Percentiles rank a stretch among this genome's conserved stretches.
These are phyloP conservation scores for Acacia crassicarpa DNA, from an alignment of 306 rosid genomes.

Conservation along the genomic window DNA sequence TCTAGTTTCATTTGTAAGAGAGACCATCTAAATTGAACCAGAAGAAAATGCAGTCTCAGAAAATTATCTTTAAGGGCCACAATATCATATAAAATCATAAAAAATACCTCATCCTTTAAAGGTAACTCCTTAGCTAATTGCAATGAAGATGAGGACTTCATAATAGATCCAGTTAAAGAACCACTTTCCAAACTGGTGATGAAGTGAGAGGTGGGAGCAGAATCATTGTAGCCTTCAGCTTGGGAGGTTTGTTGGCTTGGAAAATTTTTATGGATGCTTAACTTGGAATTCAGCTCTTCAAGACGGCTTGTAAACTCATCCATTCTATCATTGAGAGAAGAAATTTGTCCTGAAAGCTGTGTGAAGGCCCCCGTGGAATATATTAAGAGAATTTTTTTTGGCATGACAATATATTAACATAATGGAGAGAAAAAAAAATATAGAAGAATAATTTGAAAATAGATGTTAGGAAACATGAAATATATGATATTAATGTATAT, in stretches of 20 bases:
- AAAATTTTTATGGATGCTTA: conserved; percentile 43
- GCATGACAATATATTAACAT: neutral
- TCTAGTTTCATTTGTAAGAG: neutral
- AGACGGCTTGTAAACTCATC: conserved; percentile 64
- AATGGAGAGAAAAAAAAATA: neutral
- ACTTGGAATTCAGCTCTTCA: conserved; percentile 68
- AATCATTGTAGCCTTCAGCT: conserved; percentile 61
- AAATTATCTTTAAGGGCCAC: neutral
- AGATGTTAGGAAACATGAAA: no score
- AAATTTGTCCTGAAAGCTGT: conserved; percentile 71
- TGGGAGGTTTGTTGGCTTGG: conserved; percentile 64
- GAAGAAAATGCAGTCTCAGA: neutral
- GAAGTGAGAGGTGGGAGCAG: conserved; percentile 55
- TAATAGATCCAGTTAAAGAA: conserved; percentile 43
- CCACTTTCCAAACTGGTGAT: conserved; percentile 51
- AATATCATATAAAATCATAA: neutral
- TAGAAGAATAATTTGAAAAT: neutral
- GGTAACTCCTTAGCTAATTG: conserved; percentile 63
- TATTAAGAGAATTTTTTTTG: neutral
- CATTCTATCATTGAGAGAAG: conserved; percentile 68
- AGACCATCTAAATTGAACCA: neutral
- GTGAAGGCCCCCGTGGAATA: conserved; percentile 45
- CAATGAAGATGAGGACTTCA: conserved; percentile 60
- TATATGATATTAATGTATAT: no score
- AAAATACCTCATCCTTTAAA: conserved; percentile 59